Conservation (phyloP, 2,329 filamentous ascomycete genomes). For the Lojkania enalia region DNA sequence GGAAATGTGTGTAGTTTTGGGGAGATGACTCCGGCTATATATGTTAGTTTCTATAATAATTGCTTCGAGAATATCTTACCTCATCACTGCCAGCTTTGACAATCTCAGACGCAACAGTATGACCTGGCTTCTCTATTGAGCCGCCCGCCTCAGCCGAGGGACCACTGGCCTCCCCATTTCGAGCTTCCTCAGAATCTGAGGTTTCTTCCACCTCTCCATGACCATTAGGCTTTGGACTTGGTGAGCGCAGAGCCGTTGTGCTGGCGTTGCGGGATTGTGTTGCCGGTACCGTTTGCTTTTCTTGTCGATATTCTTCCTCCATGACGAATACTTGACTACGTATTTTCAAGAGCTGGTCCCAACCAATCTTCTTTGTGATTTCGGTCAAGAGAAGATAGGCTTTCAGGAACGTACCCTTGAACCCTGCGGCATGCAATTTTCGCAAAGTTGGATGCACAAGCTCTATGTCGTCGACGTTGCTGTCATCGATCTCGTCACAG, state of each 20-base stretch:
- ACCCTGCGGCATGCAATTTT: constrained; percentile 82
- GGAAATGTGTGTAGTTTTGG: constrained; percentile 85
- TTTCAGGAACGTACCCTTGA: constrained; percentile 94
- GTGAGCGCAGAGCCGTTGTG: constrained; percentile 74
- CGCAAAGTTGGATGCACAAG: constrained; percentile 84
- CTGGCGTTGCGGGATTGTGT: constrained; percentile 70
- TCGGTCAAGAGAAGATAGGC: constrained; percentile 93
- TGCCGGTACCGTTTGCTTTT: constrained; percentile 63
- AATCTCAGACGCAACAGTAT: constrained; percentile 75
- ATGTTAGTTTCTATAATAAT: too few relatives aligned
- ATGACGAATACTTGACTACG: constrained; percentile 98
- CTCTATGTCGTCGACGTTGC: constrained; percentile 75
- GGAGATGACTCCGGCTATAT: constrained; percentile 37
- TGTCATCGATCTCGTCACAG: constrained; percentile 94
- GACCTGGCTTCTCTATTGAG: constrained; percentile 75
- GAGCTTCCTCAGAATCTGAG: constrained; percentile 29
- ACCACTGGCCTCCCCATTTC: constrained; percentile 1
- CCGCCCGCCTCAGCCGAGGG: constrained; percentile 28
- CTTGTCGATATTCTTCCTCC: constrained; percentile 96
- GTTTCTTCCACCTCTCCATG: constrained; percentile 43
- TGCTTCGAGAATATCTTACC: too few relatives aligned
- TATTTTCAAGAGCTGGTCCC: constrained; percentile 94
- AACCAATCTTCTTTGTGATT: constrained; percentile 94
- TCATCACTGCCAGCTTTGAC: constrained; percentile 76
- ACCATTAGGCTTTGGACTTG: constrained; percentile 54